Evolutionary conservation across 139 green algal genomes (phyloP).

Genomic region (Micractinium conductrix): DNA sequence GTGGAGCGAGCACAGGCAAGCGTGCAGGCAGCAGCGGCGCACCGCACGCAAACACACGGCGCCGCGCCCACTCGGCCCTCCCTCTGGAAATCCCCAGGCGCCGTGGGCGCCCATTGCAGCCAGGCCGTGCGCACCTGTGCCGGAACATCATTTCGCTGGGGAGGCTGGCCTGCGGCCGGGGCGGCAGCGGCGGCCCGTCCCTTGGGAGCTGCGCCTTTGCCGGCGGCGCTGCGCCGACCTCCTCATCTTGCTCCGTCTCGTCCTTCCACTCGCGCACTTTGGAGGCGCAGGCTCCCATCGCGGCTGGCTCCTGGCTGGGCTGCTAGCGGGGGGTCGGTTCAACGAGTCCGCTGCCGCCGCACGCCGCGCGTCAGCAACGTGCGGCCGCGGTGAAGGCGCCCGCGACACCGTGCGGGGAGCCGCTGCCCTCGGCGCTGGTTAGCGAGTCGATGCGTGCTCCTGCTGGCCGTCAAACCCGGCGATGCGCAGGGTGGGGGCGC

Average conservation of each 20-base stretch:
- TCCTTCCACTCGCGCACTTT: not conserved
- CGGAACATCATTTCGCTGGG: no score
- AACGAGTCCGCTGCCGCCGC: not conserved
- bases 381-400: not conserved
- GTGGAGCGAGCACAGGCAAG: no score
- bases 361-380: no score
- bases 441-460: not conserved
- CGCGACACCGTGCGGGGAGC: not conserved
- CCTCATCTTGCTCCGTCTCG: constrained; percentile 15
- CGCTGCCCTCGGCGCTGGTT: not conserved
- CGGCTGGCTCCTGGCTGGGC: not conserved
- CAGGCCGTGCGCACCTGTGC: no score
- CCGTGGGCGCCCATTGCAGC: no score
- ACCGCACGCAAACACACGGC: no score
- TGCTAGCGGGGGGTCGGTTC: not conserved
- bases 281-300: constrained; percentile 7
- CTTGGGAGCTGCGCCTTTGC: constrained; percentile 11
- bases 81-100: no score
- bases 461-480: no score
- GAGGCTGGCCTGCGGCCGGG: no score
- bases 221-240: constrained; percentile 23
- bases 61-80: no score
- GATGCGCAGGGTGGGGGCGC: no score
- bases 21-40: no score
- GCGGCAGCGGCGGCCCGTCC: not conserved